Conservation (phyloP, 2,329 filamentous ascomycete species). For the Fusarium azukiicola region DNA sequence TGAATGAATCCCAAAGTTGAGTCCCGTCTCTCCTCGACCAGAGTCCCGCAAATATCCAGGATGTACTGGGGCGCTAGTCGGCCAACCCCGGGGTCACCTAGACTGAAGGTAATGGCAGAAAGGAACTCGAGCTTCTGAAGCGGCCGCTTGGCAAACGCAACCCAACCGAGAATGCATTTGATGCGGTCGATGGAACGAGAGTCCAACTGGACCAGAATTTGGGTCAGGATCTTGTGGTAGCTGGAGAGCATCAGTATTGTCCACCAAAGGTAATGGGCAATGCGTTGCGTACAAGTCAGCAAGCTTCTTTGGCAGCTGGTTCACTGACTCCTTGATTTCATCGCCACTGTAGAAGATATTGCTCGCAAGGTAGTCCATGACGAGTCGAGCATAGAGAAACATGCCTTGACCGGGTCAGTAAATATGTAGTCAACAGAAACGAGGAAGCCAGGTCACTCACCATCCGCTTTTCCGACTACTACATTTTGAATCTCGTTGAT, state of each 20-base stretch:
- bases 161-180: constrained; percentile 30
- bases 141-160: constrained; percentile 38
- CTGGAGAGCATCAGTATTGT: background rate
- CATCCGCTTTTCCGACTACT: constrained; percentile 33
- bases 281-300: constrained; percentile 28
- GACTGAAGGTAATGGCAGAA: constrained; percentile 36
- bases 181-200: constrained; percentile 27
- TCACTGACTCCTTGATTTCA: constrained; percentile 31
- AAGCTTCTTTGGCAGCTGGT: constrained; percentile 25
- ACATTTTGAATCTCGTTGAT: constrained; percentile 1
- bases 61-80: constrained; percentile 30
- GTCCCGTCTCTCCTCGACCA: constrained; percentile 34
- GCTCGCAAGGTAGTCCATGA: constrained; percentile 40
- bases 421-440: rapidly evolving
- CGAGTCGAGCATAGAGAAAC: constrained; percentile 47
- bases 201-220: constrained; percentile 33
- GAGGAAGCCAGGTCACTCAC: background rate
- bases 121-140: constrained; percentile 27
- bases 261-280: rapidly evolving
- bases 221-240: constrained; percentile 32
- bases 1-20: constrained; percentile 38
- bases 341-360: constrained; percentile 34
- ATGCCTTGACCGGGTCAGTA: constrained; percentile 25
- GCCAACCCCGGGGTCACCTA: background rate
- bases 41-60: background rate